These are phyloP conservation scores for Tylopilus subfusipes DNA, from an alignment of 768 basidiomycete genomes.

Conservation along the genomic window DNA sequence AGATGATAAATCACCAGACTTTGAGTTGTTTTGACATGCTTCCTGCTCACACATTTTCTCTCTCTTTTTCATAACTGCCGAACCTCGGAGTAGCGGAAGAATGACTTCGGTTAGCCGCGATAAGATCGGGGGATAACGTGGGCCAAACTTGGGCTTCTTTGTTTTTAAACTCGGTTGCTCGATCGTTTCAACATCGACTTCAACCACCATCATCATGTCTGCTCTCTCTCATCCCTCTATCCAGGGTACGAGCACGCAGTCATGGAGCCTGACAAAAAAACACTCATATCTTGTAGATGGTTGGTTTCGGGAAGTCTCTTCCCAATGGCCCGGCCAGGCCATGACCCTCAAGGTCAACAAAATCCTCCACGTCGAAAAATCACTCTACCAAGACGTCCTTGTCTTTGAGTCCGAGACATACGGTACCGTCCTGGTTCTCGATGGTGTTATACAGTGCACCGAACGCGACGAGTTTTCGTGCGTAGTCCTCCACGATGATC, in stretches of 20 bases:
- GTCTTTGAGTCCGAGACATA: constrained; percentile 95
- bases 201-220: constrained; percentile 32
- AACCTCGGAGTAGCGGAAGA: too few relatives aligned
- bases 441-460: constrained; percentile 86
- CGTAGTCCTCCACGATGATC: background rate
- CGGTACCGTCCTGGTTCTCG: constrained; percentile 93
- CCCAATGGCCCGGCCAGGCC: constrained; percentile 97
- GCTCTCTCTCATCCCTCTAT: constrained; percentile 56
- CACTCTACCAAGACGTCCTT: constrained; percentile 92
- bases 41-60: too few relatives aligned
- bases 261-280: constrained; percentile 5
- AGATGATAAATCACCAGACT: too few relatives aligned
- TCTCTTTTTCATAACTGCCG: too few relatives aligned
- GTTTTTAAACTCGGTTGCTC: background rate
- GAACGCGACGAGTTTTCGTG: too few relatives aligned
- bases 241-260: constrained; percentile 35
- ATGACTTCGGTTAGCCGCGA: too few relatives aligned
- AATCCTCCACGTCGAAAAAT: constrained; percentile 92
- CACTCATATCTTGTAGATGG: constrained; percentile 52
- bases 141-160: background rate
- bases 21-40: too few relatives aligned
- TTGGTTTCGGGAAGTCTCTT: constrained; percentile 93
- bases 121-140: background rate
- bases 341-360: constrained; percentile 96
- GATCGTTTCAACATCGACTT: background rate